Evolutionary conservation across 1,139 yeast species (phyloP), one percentile per base, ranked within the genome.

Genomic region (Pichia sp.): DNA sequence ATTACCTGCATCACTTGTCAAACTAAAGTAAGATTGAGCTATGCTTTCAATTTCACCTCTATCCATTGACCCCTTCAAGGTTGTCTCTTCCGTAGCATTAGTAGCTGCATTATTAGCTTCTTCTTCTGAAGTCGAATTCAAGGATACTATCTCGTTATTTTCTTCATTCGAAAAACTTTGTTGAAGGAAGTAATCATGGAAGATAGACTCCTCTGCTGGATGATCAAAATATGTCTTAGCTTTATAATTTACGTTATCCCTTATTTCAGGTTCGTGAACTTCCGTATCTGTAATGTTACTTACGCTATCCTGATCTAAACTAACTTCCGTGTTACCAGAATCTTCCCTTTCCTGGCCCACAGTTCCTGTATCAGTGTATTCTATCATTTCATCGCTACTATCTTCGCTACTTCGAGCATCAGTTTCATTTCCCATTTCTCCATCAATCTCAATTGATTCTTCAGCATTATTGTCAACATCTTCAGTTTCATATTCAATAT

Each of bases 161-260:
- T 24, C 23, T 5, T 25, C 28, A 5, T 25, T 24, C 15, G 8
- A 3, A 34, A 34, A 21, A 23, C 28, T 26, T 22, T 23, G 30
- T 22, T 38, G 33, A 43, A 23, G 26, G 23, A 26, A 38, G 15
- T 28, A 31, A 23, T 33, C 35, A 31, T 31, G 37, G 17, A 23
- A 31, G 6, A 21, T 36, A 14, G 39, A 32, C 30, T 34, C 41
- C 39, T 20, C 21, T 18, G 22, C 15, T 31, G 8, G 12, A 15
- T 40, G 22, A n/a, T n/a, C n/a, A n/a, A n/a, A n/a, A n/a, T n/a
- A n/a, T n/a, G n/a, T n/a, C n/a, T n/a, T n/a, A n/a, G n/a, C n/a
- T n/a, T n/a, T n/a, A n/a, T n/a, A n/a, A n/a, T n/a, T n/a, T n/a
- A n/a, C n/a, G n/a, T n/a, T n/a, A n/a, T n/a, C n/a, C n/a, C n/a